A percentile compares a stretch with the other conserved stretches of the same genome.
phyloP scores from a whole-genome alignment of 73 alveolate genomes.

The Paramecium sonneborni region DNA sequence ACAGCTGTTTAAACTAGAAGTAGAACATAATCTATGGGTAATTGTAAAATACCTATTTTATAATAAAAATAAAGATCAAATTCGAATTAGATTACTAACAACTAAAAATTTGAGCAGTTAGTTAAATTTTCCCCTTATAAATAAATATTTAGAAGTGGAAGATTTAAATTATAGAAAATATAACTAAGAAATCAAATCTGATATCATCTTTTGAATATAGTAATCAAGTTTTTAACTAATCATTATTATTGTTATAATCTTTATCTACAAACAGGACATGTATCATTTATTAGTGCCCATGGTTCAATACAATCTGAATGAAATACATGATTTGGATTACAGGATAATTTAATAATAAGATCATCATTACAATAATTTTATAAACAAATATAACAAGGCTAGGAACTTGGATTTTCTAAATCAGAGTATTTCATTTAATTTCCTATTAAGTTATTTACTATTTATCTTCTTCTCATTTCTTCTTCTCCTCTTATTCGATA shows the following conservation, averaged over 20 bases:
- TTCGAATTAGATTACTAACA: background rate
- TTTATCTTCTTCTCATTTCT: background rate
- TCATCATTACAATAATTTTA: background rate
- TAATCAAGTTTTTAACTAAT: background rate
- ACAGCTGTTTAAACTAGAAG: background rate
- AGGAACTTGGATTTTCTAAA: background rate
- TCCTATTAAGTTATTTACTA: background rate
- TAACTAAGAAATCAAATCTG: background rate
- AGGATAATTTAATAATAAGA: background rate
- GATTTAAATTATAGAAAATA: constrained; percentile 1
- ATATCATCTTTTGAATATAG: constrained; percentile 8
- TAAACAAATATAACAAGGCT: constrained; percentile 40
- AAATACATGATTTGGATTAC: constrained; percentile 67
- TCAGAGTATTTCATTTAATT: background rate
- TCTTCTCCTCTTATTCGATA: background rate
- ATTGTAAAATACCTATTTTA: background rate
- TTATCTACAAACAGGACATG: constrained; percentile 73
- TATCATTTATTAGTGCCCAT: constrained; percentile 60
- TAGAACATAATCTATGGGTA: background rate
- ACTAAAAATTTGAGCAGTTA: background rate
- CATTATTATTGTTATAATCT: background rate
- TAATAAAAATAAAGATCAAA: constrained; percentile 10
- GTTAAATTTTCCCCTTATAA: constrained; percentile 10
- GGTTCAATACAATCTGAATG: constrained; percentile 71
- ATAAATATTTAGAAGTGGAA: background rate